Evolutionary conservation across 805 yeast genomes (phyloP).

Genomic region (Suhomyces pyralidae): DNA sequence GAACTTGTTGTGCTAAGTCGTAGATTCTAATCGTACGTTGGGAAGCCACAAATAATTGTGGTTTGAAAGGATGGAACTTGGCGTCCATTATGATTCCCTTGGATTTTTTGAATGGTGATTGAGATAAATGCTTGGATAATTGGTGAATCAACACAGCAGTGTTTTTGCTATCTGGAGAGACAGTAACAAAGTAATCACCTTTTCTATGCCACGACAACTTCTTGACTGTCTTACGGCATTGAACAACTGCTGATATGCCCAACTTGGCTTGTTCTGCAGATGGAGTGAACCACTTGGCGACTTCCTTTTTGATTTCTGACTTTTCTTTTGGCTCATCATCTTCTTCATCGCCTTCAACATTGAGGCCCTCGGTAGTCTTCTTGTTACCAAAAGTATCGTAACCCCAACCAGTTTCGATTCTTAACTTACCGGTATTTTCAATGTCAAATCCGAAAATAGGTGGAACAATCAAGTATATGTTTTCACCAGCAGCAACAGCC

Average conservation of each 20-base stretch:
- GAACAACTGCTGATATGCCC: conserved; percentile 73
- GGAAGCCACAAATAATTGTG: conserved; percentile 89
- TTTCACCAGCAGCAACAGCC: conserved; percentile 82
- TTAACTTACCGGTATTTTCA: conserved; percentile 75
- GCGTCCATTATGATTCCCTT: conserved; percentile 96
- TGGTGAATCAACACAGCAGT: conserved; percentile 92
- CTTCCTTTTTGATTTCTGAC: conserved; percentile 41
- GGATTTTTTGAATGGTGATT: conserved; percentile 90
- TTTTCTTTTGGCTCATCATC: conserved; percentile 15
- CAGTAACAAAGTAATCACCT: conserved; percentile 95
- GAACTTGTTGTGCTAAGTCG: conserved; percentile 80
- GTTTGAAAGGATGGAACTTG: conserved; percentile 93
- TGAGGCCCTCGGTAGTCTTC: conserved; percentile 36
- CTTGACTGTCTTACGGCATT: conserved; percentile 65
- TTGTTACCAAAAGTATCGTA: conserved; percentile 62
- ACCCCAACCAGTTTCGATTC: conserved; percentile 90
- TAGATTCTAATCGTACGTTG: conserved; percentile 90
- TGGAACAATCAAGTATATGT: conserved; percentile 75
- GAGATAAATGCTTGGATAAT: conserved; percentile 88
- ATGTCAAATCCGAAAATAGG: conserved; percentile 86
- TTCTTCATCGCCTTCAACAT: conserved; percentile 39
- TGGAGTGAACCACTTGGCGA: conserved; percentile 84
- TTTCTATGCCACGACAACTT: conserved; percentile 92
- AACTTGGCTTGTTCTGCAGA: conserved; percentile 51
- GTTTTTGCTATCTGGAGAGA: conserved; percentile 90